phyloP scores from a whole-genome alignment of 176 grass and related monocot genomes.

The Rhipidocladum racemiflorum region DNA sequence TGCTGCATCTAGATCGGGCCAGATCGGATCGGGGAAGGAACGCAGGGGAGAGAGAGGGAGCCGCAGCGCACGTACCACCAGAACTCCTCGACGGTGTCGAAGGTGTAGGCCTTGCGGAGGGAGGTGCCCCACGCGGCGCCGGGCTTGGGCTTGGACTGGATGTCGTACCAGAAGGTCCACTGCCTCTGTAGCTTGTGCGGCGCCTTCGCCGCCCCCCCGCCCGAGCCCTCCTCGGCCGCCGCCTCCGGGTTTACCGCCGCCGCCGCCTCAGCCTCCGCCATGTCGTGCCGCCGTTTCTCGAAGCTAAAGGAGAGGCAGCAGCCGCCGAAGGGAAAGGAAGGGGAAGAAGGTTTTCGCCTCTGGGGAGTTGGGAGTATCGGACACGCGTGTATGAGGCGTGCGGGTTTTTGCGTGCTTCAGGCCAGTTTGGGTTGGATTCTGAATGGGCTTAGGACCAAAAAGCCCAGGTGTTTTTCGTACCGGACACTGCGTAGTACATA shows the following conservation, averaged over 20 bases:
- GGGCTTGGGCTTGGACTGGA: slow-evolving; percentile 85
- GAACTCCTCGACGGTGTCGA: slow-evolving; percentile 95
- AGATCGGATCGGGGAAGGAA: slow-evolving; percentile 6
- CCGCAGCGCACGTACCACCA: slow-evolving; percentile 56
- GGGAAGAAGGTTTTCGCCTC: background rate
- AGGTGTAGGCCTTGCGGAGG: slow-evolving; percentile 87
- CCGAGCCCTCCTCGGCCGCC: slow-evolving; percentile 6
- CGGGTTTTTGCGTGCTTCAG: slow-evolving; percentile 9
- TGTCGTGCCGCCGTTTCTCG: slow-evolving; percentile 33
- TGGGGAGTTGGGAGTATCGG: background rate
- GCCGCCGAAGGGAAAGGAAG: slow-evolving; percentile 18
- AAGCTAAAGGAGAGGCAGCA: background rate
- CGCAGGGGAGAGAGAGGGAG: too few species aligned
- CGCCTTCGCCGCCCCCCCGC: background rate
- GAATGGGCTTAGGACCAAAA: background rate
- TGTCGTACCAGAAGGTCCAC: slow-evolving; percentile 98
- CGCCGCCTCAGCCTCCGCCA: slow-evolving; percentile 41
- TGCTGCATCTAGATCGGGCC: slow-evolving; percentile 19
- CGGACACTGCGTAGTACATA: too few species aligned
- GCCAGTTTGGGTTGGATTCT: background rate
- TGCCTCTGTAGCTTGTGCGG: slow-evolving; percentile 80
- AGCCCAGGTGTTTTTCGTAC: too few species aligned
- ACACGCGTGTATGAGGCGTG: background rate
- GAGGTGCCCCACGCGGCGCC: slow-evolving; percentile 90
- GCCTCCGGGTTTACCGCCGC: background rate